phyloP scores from a whole-genome alignment of 208 protist species.

The Leishmania turanica region DNA sequence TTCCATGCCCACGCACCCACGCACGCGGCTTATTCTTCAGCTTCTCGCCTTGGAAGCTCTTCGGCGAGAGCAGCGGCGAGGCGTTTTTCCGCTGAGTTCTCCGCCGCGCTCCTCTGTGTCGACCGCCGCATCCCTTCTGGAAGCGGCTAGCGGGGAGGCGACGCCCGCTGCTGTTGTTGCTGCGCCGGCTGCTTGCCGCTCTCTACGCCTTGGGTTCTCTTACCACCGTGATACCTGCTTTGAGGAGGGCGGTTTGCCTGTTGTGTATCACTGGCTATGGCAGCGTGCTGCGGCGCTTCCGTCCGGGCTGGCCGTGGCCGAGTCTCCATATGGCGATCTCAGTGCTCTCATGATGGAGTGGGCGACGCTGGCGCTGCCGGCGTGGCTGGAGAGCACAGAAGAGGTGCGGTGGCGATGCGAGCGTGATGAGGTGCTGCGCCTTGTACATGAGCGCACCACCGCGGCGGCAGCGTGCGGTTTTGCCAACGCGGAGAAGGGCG shows the following conservation, averaged over 20 bases:
- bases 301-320: neutral
- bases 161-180: neutral
- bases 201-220: neutral
- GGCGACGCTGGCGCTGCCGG: slow-evolving; percentile 10
- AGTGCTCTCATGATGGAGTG: slow-evolving; percentile 9
- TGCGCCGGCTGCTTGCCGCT: neutral
- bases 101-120: neutral
- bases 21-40: slow-evolving; percentile 19
- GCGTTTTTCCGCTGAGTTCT: neutral
- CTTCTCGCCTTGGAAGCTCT: slow-evolving; percentile 16
- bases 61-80: neutral
- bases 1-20: slow-evolving; percentile 1
- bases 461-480: neutral
- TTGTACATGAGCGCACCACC: neutral
- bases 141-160: neutral
- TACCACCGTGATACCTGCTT: neutral
- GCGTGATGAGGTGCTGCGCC: neutral
- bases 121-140: neutral
- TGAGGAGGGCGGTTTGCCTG: neutral
- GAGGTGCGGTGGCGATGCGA: slow-evolving; percentile 7
- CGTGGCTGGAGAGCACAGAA: neutral
- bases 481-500: neutral
- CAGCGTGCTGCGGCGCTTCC: slow-evolving; percentile 27
- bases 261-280: slow-evolving; percentile 35
- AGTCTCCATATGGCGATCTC: slow-evolving; percentile 2